Base-by-base conservation (phyloP, 2,329 filamentous ascomycete species). In the Coniochaeta sp. region DNA sequence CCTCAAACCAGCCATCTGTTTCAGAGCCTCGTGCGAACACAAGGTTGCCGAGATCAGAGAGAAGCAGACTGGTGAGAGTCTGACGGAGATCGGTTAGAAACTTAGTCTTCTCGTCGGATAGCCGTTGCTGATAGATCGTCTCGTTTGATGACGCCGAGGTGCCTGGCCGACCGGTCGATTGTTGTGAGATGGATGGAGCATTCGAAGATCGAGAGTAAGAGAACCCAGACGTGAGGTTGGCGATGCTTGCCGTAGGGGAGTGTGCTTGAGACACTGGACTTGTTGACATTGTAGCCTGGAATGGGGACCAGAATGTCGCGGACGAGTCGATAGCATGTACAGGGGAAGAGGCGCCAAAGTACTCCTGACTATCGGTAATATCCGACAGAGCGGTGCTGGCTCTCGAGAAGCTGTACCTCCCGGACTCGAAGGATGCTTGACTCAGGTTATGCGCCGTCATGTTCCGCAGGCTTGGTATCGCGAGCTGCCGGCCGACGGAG, bases 21-120 rank as follows among this genome's bases (percentile, higher is more conserved):
- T 99, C 94, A 38, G 91, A 95, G 3, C 94, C 94, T 49, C 81
- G 82, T n/a, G 85, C 83, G 67, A 95, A 94, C 1, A 96, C 86
- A 27, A 89, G 81, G 35, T 86, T 91, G 6, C 91, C 91, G 4
- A 97, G 76, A 65, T 99, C 94, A 48, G 92, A 97, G 24, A 97
- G 72, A 2, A 97, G 71, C 16, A 99, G 75, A 57, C 90, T 91
- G 1, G 86, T 92, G 33, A 97, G 71, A 0, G 85, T 87, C 63
- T 91, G 87, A 59, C 85, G 85, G 27, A 96, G 73, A 27, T 90
- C 86, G 7, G 81, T 75, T 51, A 96, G 72, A 66, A 96, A 96
- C n/a, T 76, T 78, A 3, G 81, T 75, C 70, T 94, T 95, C 42
- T 89, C 86, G 53, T 89, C 75, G 1, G 82, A 69, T 63, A 81